These are phyloP conservation scores for Vigna unguiculata DNA, from an alignment of 306 rosid genomes.

Conservation along the genomic window DNA sequence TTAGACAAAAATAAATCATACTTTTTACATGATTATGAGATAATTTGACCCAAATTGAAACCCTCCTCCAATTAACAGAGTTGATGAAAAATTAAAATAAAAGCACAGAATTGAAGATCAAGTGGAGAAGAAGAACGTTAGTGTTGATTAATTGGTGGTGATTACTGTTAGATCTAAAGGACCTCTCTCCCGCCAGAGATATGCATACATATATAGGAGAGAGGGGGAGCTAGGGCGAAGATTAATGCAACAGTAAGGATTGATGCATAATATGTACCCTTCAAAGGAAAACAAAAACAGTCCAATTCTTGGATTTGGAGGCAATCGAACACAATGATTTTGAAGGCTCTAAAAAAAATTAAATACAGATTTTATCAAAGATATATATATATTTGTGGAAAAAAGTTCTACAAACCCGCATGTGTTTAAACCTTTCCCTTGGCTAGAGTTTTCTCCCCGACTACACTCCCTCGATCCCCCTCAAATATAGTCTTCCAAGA, in stretches of 20 bases:
- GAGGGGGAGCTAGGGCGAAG: not conserved
- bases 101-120: not conserved
- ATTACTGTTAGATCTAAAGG: constrained; percentile 44
- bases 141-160: constrained; percentile 6
- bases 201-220: not conserved
- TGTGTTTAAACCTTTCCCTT: constrained; percentile 44
- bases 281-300: constrained; percentile 50
- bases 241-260: constrained; percentile 43
- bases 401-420: constrained; percentile 44
- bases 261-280: constrained; percentile 31
- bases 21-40: too few species aligned
- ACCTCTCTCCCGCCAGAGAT: constrained; percentile 14
- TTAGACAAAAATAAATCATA: not conserved
- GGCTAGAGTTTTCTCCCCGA: constrained; percentile 40
- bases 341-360: constrained; percentile 12
- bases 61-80: not conserved
- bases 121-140: not conserved
- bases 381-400: constrained; percentile 36
- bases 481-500: constrained; percentile 41
- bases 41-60: not conserved
- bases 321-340: constrained; percentile 41
- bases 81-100: not conserved
- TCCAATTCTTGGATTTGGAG: constrained; percentile 36
- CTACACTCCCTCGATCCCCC: constrained; percentile 18
- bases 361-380: constrained; percentile 17